These are phyloP conservation scores for Imleria badia DNA, from an alignment of 768 basidiomycete genomes.

Conservation along the genomic window DNA sequence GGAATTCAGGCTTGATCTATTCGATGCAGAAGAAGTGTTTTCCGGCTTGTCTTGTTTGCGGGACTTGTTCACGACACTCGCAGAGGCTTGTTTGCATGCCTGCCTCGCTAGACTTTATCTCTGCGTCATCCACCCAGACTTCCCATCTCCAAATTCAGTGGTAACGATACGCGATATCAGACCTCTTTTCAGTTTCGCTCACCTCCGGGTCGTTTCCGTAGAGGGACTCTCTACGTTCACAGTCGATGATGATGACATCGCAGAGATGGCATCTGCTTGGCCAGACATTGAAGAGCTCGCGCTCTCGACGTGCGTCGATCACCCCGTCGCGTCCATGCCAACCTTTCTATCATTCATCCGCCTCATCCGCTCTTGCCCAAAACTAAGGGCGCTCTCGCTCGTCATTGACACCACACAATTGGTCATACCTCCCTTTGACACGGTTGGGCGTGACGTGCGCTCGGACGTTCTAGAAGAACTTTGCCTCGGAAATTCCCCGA, in stretches of 20 bases:
- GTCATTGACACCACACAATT: slow-evolving; percentile 22
- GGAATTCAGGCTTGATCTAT: slow-evolving; percentile 23
- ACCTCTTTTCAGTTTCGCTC: slow-evolving; percentile 14
- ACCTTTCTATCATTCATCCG: slow-evolving; percentile 18
- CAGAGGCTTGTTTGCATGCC: slow-evolving; percentile 10
- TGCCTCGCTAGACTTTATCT: slow-evolving; percentile 13
- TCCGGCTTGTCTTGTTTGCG: slow-evolving; percentile 3
- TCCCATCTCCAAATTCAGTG: background rate
- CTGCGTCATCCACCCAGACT: slow-evolving; percentile 14
- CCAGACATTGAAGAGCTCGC: slow-evolving; percentile 21
- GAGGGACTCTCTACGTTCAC: slow-evolving; percentile 16
- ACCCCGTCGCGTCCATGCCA: slow-evolving; percentile 15
- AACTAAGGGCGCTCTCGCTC: slow-evolving; percentile 18
- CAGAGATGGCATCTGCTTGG: slow-evolving; percentile 19
- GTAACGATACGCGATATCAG: slow-evolving; percentile 9
- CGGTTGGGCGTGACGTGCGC: background rate
- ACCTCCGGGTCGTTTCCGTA: slow-evolving; percentile 14
- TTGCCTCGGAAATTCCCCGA: slow-evolving; percentile 22
- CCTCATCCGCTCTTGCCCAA: slow-evolving; percentile 13
- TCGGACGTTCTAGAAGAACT: slow-evolving; percentile 10
- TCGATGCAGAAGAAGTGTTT: slow-evolving; percentile 16
- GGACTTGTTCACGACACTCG: slow-evolving; percentile 12
- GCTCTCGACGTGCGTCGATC: slow-evolving; percentile 17
- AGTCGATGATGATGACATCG: slow-evolving; percentile 17
- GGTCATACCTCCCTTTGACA: background rate